These are phyloP conservation scores for Amylocystis lapponica DNA, from an alignment of 768 basidiomycete genomes.

Conservation along the genomic window DNA sequence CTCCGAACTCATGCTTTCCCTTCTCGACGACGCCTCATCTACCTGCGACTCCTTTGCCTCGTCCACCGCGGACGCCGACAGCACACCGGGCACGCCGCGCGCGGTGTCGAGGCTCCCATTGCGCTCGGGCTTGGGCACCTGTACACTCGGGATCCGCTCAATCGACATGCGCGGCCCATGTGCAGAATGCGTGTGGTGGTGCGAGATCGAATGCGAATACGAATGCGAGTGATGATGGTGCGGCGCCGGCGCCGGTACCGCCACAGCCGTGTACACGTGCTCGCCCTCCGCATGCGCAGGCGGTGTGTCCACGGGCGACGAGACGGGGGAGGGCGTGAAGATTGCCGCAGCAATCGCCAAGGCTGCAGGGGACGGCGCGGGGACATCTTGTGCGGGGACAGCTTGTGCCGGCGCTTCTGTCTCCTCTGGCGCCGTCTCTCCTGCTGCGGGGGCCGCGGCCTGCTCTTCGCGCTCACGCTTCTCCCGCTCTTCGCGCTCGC, in stretches of 20 bases:
- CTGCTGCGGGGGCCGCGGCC: conserved; percentile 5
- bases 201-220: conserved; percentile 11
- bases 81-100: conserved; percentile 7
- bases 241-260: conserved; percentile 27
- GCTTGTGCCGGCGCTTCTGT: conserved; percentile 1
- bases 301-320: conserved; percentile 1
- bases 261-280: conserved; percentile 30
- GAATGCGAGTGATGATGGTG: conserved; percentile 25
- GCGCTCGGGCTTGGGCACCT: conserved; percentile 10
- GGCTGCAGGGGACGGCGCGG: background rate
- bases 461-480: conserved; percentile 23
- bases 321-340: conserved; percentile 4
- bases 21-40: conserved; percentile 3
- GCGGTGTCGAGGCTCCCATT: conserved; percentile 21
- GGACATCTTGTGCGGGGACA: conserved; percentile 1
- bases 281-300: conserved; percentile 16
- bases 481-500: conserved; percentile 41
- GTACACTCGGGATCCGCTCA: conserved; percentile 5
- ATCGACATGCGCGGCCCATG: conserved; percentile 4
- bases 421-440: conserved; percentile 1
- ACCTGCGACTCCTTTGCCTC: conserved; percentile 1
- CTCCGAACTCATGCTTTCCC: conserved; percentile 7
- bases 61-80: background rate
- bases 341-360: background rate
- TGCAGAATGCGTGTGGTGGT: conserved; percentile 22